These are phyloP conservation scores for Wickerhamomyces ciferrii DNA, from an alignment of 805 yeast genomes.

Conservation along the genomic window DNA sequence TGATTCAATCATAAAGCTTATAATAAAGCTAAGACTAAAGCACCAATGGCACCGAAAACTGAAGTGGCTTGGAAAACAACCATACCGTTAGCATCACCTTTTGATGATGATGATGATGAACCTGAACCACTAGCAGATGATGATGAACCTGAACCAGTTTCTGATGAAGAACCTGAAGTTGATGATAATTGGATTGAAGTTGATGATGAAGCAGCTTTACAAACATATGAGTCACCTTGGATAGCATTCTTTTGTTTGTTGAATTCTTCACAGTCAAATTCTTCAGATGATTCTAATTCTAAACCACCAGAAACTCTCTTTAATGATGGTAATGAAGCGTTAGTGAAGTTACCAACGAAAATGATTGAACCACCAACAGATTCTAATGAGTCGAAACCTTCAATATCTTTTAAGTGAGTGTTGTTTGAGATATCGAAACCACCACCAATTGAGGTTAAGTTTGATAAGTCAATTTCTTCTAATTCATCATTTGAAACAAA, in stretches of 20 bases:
- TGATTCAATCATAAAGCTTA: slow-evolving; percentile 23
- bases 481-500: slow-evolving; percentile 71
- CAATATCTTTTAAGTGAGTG: slow-evolving; percentile 57
- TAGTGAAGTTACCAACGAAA: slow-evolving; percentile 73
- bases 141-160: slow-evolving; percentile 4
- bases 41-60: slow-evolving; percentile 43
- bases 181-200: slow-evolving; percentile 11
- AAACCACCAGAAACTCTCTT: slow-evolving; percentile 90
- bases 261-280: slow-evolving; percentile 78
- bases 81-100: slow-evolving; percentile 31
- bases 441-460: slow-evolving; percentile 78
- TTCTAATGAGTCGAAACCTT: slow-evolving; percentile 69
- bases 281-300: slow-evolving; percentile 67
- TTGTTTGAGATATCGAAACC: slow-evolving; percentile 90
- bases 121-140: neutral
- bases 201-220: slow-evolving; percentile 46
- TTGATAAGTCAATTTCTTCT: slow-evolving; percentile 60
- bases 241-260: slow-evolving; percentile 68
- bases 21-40: slow-evolving; percentile 36
- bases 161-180: neutral
- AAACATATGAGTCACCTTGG: slow-evolving; percentile 83
- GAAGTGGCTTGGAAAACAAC: slow-evolving; percentile 41
- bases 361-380: slow-evolving; percentile 86
- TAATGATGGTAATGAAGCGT: slow-evolving; percentile 71
- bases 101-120: slow-evolving; percentile 16